Base-by-base conservation (phyloP, 169 alveolate species). In the Cryptosporidium tyzzeri region DNA sequence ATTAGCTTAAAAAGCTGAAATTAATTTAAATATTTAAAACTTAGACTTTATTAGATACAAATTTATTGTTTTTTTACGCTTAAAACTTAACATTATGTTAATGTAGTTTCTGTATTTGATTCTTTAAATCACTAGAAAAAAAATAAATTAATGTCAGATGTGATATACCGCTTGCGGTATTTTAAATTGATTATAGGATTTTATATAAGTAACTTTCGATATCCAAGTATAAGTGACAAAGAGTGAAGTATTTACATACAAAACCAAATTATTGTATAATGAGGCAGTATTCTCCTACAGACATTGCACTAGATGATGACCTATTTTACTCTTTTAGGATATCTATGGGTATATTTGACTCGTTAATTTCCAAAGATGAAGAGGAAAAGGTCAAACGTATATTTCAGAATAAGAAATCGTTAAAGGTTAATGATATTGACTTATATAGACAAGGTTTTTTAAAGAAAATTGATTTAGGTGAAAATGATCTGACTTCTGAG, bases 261-360 rank as follows among this genome's bases (percentile, higher is more conserved):
- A 35, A 26, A 55, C 41, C 31, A 14, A 29, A 50, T 12, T 21
- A 2, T 37, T 23, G 18, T 55, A 80, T 16, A 41, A 80, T 80
- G 89, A 80, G 14, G 48, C 48, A 45, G 26, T 37, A 45, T 59
- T 58, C 37, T 41, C 33, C 69, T 18, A 7, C n/a, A 23, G 89
- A 80, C n/a, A 31, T 80, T 80, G 73, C 89, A 21, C 67, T 80
- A 12, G 44, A 80, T 44, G 89, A 80, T 61, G 45, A 48, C 26
- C n/a, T 80, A 41, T 80, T 80, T 62, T 62, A 62, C 55, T 41
- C 41, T 12, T 80, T 26, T 45, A 80, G 89, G 35, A 61, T 67
- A 37, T 80, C 74, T 48, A 41, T 35, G 35, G 62, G 53, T 26
- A 37, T 80, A 44, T 44, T 29, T 65, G 89, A 80, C 50, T 39